Conservation (phyloP, 2,329 filamentous ascomycete genomes). For the Trichophyton rubrum region DNA sequence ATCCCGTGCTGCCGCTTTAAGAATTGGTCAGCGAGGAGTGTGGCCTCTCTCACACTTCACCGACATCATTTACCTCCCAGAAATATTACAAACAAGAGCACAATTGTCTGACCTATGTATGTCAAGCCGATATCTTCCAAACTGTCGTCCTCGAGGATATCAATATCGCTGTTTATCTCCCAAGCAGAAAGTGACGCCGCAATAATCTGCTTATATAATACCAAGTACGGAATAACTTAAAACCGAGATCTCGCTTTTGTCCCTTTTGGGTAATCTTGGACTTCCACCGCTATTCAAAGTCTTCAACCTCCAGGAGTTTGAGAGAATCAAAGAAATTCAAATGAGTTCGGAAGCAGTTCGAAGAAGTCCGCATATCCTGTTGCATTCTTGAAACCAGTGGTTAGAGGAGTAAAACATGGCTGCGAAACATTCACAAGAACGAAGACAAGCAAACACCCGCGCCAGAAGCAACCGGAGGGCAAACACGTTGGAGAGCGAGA, state of each 20-base stretch:
- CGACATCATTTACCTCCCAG: too few relatives aligned
- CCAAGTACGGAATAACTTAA: background rate
- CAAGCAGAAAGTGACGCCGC: background rate
- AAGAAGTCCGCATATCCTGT: background rate
- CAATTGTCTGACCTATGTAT: too few relatives aligned
- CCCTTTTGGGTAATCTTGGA: background rate
- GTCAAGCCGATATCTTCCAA: too few relatives aligned
- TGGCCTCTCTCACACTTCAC: background rate
- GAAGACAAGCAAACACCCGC: background rate
- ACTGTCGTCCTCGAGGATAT: background rate
- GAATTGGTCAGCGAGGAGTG: too few relatives aligned
- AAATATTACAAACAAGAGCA: too few relatives aligned
- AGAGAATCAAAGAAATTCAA: background rate
- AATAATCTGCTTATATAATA: background rate
- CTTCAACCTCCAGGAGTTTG: background rate
- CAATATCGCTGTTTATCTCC: background rate
- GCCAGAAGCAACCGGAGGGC: background rate
- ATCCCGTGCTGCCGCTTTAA: background rate
- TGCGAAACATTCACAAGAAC: background rate
- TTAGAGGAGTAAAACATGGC: constrained; percentile 3
- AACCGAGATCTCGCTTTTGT: background rate
- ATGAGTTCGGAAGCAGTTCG: too few relatives aligned
- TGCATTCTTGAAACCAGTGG: background rate
- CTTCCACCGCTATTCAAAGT: too few relatives aligned
- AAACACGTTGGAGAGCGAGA: background rate